A percentile compares a stretch with the other conserved stretches of the same genome.
Evolutionary conservation across 768 basidiomycete species (phyloP).

Genomic region (Mycena epipterygia): DNA sequence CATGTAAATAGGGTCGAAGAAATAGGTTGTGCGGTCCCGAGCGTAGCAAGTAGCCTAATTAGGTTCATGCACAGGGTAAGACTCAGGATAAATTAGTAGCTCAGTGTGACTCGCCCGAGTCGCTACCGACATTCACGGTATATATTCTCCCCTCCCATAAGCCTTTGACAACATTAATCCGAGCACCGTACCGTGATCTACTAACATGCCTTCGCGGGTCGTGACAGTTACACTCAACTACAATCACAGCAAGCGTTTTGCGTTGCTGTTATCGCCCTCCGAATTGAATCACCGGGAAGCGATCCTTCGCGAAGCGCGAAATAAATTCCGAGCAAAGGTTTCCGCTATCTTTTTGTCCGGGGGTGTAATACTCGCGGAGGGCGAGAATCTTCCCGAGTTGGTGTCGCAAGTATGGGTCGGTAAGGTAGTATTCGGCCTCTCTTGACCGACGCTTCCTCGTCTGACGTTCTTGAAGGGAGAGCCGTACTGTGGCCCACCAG

Average conservation of each 20-base stretch:
- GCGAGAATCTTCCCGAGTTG: conserved; percentile 37
- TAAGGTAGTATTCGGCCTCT: too few relatives aligned
- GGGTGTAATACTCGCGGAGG: conserved; percentile 41
- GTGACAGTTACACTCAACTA: conserved; percentile 52
- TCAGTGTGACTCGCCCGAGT: too few relatives aligned
- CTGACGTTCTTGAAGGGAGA: too few relatives aligned
- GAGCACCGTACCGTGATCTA: neutral
- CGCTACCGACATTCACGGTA: conserved; percentile 17
- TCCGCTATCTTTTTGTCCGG: conserved; percentile 48
- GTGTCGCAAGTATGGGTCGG: conserved; percentile 47
- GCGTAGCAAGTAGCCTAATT: neutral
- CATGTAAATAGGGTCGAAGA: neutral
- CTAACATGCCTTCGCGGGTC: conserved; percentile 45
- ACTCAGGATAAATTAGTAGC: too few relatives aligned
- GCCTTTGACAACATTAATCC: too few relatives aligned
- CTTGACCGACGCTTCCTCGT: too few relatives aligned
- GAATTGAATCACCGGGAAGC: conserved; percentile 31
- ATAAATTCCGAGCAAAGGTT: conserved; percentile 52
- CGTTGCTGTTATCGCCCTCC: conserved; percentile 37
- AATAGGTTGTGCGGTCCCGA: conserved; percentile 4
- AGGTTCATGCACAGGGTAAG: neutral
- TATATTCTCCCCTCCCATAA: too few relatives aligned
- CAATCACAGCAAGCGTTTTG: conserved; percentile 50
- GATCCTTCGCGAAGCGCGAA: conserved; percentile 52
- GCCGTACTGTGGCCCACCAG: conserved; percentile 49